Base-by-base conservation (phyloP, 148 eudicot genomes). In the Camellia japonica region DNA sequence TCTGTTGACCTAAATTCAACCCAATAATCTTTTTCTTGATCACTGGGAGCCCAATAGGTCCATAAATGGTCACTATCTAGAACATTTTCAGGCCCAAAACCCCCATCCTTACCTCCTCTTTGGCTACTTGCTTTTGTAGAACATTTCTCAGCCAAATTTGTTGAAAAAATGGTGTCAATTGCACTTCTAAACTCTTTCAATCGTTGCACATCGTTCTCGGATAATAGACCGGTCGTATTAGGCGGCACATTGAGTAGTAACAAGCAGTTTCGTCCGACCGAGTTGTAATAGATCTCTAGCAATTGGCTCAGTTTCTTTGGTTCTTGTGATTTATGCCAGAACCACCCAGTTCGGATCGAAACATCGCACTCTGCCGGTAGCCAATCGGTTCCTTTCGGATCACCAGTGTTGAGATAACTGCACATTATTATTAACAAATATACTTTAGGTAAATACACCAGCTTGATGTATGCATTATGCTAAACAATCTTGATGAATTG, bases 331-430 rank as follows among this genome's bases (percentile, higher is more conserved):
- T 87, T 90, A 73, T 95, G 97, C 98, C 98, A 95, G 82, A 95
- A 95, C 98, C 98, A 95, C 0, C 97, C 96, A 3, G 83, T 72
- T 61, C 96, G 81, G 75, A 95, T 90, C 0, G 98, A 95, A 7
- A 95, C 97, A 69, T 95, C 98, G 43, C 98, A 95, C 80, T 95
- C 98, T 10, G 98, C 84, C 5, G 98, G 93, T 16, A 95, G 62
- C 98, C 97, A 95, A 59, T 95, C 94, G 0, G 92, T 90, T 58
- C 98, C 98, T 80, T 68, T 83, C 3, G 96, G 85, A 68, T 95
- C 98, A 7, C 98, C 98, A 1, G 87, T 88, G 77, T 71, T 90
- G n/a, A 95, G 92, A 87, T 93, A 95, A 6, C 98, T 95, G 84
- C 84, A 0, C 41, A 44, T 30, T 70, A 9, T 47, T 66, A 3